Conservation (phyloP, 257 asterid species). For the Handroanthus guayacan region DNA sequence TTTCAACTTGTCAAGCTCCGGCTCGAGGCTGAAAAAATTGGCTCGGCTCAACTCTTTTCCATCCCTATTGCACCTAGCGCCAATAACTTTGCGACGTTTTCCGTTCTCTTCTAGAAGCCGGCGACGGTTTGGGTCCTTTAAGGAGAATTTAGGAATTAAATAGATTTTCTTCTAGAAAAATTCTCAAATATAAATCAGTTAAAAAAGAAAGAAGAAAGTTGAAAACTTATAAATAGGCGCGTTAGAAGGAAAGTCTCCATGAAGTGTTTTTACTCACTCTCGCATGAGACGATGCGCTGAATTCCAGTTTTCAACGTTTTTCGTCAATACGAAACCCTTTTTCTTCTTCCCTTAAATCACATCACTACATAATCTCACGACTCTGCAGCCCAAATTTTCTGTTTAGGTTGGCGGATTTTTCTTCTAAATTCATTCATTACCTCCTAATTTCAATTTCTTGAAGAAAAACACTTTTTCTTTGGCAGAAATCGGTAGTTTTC, state of each 20-base stretch:
- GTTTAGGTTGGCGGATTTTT: conserved; percentile 1
- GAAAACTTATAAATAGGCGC: conserved; percentile 4
- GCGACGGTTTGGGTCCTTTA: no score
- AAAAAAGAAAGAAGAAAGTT: background rate
- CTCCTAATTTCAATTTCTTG: background rate
- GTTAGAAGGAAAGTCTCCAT: conserved; percentile 33
- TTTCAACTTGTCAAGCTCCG: no score
- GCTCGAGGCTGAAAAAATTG: no score
- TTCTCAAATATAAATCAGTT: background rate
- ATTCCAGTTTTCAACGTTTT: conserved; percentile 26
- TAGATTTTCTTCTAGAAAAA: background rate
- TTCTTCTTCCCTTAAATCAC: conserved; percentile 6
- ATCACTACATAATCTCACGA: background rate
- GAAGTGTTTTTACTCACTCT: conserved; percentile 18
- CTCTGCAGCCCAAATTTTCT: background rate
- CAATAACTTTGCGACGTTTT: no score
- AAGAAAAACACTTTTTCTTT: background rate
- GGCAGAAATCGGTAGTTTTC: background rate
- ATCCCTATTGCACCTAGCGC: no score
- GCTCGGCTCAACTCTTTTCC: no score
- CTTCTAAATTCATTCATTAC: background rate
- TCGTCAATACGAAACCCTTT: conserved; percentile 20
- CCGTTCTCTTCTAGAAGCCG: no score
- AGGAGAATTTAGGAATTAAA: no score
- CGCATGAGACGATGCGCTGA: conserved; percentile 11